phyloP scores from a whole-genome alignment of 495 filamentous ascomycete genomes.

The Alectoria sarmentosa region DNA sequence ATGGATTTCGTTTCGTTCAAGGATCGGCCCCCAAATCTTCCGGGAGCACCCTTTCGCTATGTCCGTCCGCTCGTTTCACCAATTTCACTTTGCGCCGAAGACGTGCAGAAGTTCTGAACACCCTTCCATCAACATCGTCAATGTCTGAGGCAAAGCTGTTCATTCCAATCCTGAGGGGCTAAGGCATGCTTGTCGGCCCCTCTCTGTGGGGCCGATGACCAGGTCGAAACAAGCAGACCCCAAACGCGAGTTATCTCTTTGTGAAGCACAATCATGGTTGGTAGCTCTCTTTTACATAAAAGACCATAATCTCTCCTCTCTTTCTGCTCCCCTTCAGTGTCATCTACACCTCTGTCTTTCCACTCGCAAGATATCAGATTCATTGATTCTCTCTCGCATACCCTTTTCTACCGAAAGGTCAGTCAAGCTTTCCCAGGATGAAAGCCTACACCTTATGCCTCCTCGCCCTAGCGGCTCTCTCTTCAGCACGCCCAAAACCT shows the following conservation, averaged over 20 bases:
- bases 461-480: conserved; percentile 6
- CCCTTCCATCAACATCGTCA: not conserved
- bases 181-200: not conserved
- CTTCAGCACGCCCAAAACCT: conserved; percentile 6
- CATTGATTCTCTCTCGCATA: not conserved
- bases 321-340: not conserved
- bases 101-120: not conserved
- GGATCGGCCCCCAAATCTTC: not conserved
- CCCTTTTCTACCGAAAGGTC: not conserved
- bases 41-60: not conserved
- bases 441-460: conserved; percentile 6
- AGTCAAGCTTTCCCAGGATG: not conserved
- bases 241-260: not conserved
- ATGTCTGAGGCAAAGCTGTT: not conserved
- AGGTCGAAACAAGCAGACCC: not conserved
- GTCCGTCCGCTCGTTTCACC: not conserved
- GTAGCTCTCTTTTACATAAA: not conserved
- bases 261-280: not conserved
- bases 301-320: not conserved
- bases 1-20: not conserved
- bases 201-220: not conserved
- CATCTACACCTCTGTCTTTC: not conserved
- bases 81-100: conserved; percentile 2
- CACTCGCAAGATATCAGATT: not conserved
- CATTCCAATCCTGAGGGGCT: not conserved